Evolutionary conservation across 2,329 filamentous ascomycete genomes (phyloP).

Genomic region (Talaromyces sp.): DNA sequence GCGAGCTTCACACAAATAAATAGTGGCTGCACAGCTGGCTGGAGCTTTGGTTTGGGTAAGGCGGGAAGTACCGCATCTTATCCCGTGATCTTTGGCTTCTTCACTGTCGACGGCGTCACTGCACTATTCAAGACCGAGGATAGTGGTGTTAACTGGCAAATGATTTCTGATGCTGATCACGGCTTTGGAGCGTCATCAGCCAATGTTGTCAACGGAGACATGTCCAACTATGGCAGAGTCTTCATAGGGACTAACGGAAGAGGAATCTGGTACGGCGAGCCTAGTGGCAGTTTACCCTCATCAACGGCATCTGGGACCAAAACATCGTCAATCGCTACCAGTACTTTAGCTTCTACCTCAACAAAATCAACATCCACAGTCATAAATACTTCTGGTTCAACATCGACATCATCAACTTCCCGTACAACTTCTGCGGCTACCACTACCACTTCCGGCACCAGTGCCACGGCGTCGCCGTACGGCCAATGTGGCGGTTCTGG

Average conservation of each 20-base stretch:
- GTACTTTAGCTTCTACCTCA: neutral
- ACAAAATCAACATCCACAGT: neutral
- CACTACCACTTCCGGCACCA: constrained; percentile 17
- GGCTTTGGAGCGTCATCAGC: constrained; percentile 27
- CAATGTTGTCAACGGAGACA: constrained; percentile 28
- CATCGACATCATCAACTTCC: constrained; percentile 6
- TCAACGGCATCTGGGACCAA: constrained; percentile 22
- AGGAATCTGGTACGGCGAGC: constrained; percentile 32
- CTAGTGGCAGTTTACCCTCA: constrained; percentile 24
- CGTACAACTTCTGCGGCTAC: constrained; percentile 15
- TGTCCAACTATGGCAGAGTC: constrained; percentile 28
- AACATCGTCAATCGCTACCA: neutral
- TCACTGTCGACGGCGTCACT: constrained; percentile 24
- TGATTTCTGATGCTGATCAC: constrained; percentile 27
- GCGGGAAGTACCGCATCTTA: constrained; percentile 21
- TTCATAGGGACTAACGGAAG: constrained; percentile 35
- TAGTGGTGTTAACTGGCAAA: constrained; percentile 26
- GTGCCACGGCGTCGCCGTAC: constrained; percentile 19
- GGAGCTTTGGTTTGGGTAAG: constrained; percentile 27
- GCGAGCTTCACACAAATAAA: constrained; percentile 43
- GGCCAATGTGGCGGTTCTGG: constrained; percentile 23
- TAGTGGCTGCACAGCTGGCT: constrained; percentile 20
- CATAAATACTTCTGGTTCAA: neutral
- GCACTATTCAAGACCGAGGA: constrained; percentile 29
- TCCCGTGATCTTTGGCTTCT: constrained; percentile 28